Evolutionary conservation across 805 yeast species (phyloP).

Genomic region (Ogataea salicorniae): DNA sequence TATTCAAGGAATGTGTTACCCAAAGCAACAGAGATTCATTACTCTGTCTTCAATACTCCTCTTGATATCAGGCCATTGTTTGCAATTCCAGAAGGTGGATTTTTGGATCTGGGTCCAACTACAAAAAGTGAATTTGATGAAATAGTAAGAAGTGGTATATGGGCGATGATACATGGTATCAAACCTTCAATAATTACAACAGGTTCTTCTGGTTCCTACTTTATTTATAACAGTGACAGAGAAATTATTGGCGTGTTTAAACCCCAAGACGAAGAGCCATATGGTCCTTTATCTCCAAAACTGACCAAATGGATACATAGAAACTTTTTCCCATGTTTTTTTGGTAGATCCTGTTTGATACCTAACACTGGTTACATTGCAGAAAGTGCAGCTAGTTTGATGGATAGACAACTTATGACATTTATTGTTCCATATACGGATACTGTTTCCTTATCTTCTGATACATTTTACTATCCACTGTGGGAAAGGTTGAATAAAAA

Average conservation of each 20-base stretch:
- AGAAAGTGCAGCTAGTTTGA: slow-evolving; percentile 65
- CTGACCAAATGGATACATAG: slow-evolving; percentile 79
- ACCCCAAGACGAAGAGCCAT: slow-evolving; percentile 78
- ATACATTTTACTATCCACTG: slow-evolving; percentile 46
- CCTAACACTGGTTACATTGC: slow-evolving; percentile 70
- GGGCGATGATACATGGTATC: slow-evolving; percentile 41
- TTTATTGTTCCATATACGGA: slow-evolving; percentile 64
- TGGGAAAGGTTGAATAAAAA: slow-evolving; percentile 35
- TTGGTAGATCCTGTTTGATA: slow-evolving; percentile 66
- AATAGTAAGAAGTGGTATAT: slow-evolving; percentile 39
- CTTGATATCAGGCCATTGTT: slow-evolving; percentile 25
- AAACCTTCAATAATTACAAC: slow-evolving; percentile 51
- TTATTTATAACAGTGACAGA: slow-evolving; percentile 36
- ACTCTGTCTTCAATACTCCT: slow-evolving; percentile 48
- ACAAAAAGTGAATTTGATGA: slow-evolving; percentile 30
- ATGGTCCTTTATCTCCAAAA: slow-evolving; percentile 72
- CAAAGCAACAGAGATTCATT: slow-evolving; percentile 38
- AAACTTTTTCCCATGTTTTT: slow-evolving; percentile 70
- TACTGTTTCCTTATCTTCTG: slow-evolving; percentile 44
- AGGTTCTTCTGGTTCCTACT: slow-evolving; percentile 72
- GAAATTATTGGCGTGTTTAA: slow-evolving; percentile 58
- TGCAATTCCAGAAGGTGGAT: slow-evolving; percentile 24
- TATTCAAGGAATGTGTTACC: slow-evolving; percentile 20
- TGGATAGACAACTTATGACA: slow-evolving; percentile 56
- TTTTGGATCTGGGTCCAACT: slow-evolving; percentile 23